These are phyloP conservation scores for Amauroascus niger DNA, from an alignment of 2,329 filamentous ascomycete genomes.

Conservation along the genomic window DNA sequence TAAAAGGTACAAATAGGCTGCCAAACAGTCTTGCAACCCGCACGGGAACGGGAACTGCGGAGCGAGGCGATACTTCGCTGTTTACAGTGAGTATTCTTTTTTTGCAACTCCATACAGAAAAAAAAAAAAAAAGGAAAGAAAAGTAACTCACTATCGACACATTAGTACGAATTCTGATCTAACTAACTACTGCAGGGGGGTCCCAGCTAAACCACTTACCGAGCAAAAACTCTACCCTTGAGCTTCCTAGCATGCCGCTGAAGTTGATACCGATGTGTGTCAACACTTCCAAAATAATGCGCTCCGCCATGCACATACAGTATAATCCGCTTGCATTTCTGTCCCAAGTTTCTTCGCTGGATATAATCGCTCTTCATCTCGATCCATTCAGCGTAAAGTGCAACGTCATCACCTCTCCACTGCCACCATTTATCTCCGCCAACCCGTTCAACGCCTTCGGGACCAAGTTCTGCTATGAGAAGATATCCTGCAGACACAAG, in stretches of 20 bases:
- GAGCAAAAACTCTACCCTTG: conserved; percentile 78
- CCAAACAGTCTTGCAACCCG: conserved; percentile 78
- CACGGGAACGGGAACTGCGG: conserved; percentile 96
- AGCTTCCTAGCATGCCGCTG: conserved; percentile 91
- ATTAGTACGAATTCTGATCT: conserved; percentile 15
- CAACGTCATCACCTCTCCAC: conserved; percentile 58
- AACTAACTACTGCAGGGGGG: no score
- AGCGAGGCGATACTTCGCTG: conserved; percentile 68
- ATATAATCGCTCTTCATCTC: conserved; percentile 82
- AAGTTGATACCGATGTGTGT: conserved; percentile 97
- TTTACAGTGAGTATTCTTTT: background rate
- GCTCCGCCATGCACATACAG: conserved; percentile 90
- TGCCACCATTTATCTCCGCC: conserved; percentile 85
- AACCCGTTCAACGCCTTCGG: conserved; percentile 61
- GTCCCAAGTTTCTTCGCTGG: conserved; percentile 54
- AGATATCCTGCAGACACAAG: conserved; percentile 57
- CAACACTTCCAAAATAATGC: conserved; percentile 91
- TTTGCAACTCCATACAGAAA: no score
- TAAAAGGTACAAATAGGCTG: conserved; percentile 76
- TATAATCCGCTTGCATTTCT: conserved; percentile 65
- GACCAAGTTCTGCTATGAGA: conserved; percentile 65
- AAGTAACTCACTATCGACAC: conserved; percentile 9
- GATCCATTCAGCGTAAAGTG: conserved; percentile 82
- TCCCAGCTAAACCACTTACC: conserved; percentile 26
- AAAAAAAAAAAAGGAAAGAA: no score